Evolutionary conservation across 768 basidiomycete genomes (phyloP).

Genomic region (Clitopilus passeckerianus): DNA sequence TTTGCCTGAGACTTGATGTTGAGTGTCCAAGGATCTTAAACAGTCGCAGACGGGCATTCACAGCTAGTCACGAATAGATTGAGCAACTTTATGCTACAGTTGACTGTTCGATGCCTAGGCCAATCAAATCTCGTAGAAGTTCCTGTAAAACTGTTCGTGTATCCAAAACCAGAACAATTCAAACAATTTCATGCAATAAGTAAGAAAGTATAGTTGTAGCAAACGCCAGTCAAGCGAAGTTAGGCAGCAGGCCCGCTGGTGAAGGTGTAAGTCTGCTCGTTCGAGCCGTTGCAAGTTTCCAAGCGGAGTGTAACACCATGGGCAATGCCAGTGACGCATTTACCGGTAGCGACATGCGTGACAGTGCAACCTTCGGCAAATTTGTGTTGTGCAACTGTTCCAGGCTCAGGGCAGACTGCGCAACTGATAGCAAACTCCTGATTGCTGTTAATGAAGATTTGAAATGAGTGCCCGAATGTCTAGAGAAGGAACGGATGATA

Average conservation of each 20-base stretch:
- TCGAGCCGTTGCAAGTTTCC: constrained; percentile 2
- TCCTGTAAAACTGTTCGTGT: too few relatives aligned
- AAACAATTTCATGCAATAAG: too few relatives aligned
- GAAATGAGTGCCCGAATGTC: neutral
- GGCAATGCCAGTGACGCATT: constrained; percentile 2
- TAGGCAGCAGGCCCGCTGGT: constrained; percentile 4
- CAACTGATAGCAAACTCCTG: constrained; percentile 4
- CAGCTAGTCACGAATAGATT: too few relatives aligned
- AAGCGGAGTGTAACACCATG: neutral
- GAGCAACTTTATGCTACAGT: too few relatives aligned
- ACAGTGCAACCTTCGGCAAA: neutral
- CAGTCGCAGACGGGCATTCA: too few relatives aligned
- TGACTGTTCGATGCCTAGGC: too few relatives aligned
- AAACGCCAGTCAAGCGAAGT: too few relatives aligned
- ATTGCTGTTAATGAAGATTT: neutral
- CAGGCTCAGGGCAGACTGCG: neutral
- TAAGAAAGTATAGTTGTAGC: too few relatives aligned
- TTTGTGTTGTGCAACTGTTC: neutral
- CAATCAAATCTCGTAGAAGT: too few relatives aligned
- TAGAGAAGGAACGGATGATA: neutral
- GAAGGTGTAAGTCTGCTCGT: neutral
- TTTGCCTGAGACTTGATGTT: too few relatives aligned
- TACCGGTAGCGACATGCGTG: constrained; percentile 1
- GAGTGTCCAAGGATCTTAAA: too few relatives aligned
- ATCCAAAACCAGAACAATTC: too few relatives aligned